A percentile compares a stretch with the other conserved stretches of the same genome.
phyloP scores from a whole-genome alignment of 495 filamentous ascomycete species.

The Lichenothelia convexa region DNA sequence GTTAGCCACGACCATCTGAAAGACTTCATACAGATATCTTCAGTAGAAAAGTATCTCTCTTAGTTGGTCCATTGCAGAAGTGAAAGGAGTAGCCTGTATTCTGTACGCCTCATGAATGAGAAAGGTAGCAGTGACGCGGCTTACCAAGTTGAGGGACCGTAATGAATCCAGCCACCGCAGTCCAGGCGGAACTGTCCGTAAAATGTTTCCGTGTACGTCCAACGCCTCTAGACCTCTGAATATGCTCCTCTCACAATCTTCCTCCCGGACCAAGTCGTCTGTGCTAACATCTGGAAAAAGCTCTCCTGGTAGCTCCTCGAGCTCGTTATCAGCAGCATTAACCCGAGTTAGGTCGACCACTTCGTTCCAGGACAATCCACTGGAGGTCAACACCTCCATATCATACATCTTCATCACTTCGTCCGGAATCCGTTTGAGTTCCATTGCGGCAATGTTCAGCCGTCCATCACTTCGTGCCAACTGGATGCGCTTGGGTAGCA shows the following conservation, averaged over 20 bases:
- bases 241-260: constrained; percentile 50
- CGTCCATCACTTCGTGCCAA: constrained; percentile 61
- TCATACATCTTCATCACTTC: constrained; percentile 87
- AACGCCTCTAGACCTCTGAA: constrained; percentile 71
- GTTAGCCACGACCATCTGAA: too few relatives aligned
- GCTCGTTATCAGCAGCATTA: constrained; percentile 80
- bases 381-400: constrained; percentile 25
- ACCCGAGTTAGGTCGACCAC: constrained; percentile 81
- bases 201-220: constrained; percentile 71
- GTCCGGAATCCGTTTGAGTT: constrained; percentile 56
- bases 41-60: too few relatives aligned
- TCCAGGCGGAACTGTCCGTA: constrained; percentile 54
- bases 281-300: constrained; percentile 60
- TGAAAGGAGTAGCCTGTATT: too few relatives aligned
- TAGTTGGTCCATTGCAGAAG: too few relatives aligned
- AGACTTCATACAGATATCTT: constrained; percentile 5
- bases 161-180: constrained; percentile 52
- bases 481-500: constrained; percentile 58
- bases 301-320: constrained; percentile 49
- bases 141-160: constrained; percentile 62
- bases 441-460: constrained; percentile 79
- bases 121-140: constrained; percentile 13
- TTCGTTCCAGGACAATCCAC: constrained; percentile 66
- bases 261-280: constrained; percentile 27
- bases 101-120: constrained; percentile 5